A percentile compares a stretch with the other conserved stretches of the same genome.
Conservation (phyloP, 352 stramenopile species). For the Globisporangium abappressorium region DNA sequence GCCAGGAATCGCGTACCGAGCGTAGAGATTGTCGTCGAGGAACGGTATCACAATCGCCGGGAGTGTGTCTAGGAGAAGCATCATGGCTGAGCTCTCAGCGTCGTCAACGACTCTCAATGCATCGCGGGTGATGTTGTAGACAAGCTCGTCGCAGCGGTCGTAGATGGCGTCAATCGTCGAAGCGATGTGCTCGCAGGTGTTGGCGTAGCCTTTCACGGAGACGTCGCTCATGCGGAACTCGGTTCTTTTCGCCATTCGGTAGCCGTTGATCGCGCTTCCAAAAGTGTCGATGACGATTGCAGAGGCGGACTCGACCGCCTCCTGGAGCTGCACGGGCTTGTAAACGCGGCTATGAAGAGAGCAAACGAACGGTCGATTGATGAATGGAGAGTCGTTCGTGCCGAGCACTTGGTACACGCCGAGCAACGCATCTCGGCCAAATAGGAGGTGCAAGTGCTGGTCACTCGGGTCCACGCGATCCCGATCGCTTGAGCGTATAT, state of each 20-base stretch:
- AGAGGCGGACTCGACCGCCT: too few species aligned
- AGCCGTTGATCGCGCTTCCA: too few species aligned
- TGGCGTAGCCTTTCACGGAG: too few species aligned
- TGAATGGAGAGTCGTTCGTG: constrained; percentile 38
- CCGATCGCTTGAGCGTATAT: not conserved
- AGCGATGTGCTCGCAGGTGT: too few species aligned
- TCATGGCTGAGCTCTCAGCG: not conserved
- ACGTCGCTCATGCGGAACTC: too few species aligned
- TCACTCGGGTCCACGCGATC: constrained; percentile 1
- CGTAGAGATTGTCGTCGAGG: constrained; percentile 26
- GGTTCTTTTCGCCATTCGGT: too few species aligned
- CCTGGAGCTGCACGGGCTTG: constrained; percentile 13
- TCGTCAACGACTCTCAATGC: too few species aligned
- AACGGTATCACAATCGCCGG: constrained; percentile 43
- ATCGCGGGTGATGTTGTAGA: too few species aligned
- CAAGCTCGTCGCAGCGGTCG: too few species aligned
- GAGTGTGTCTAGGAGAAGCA: constrained; percentile 22
- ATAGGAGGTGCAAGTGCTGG: not conserved
- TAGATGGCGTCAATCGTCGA: too few species aligned
- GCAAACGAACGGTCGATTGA: constrained; percentile 37
- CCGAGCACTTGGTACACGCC: constrained; percentile 23
- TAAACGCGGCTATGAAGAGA: constrained; percentile 21
- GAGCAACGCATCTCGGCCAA: constrained; percentile 10
- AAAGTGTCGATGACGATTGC: too few species aligned
- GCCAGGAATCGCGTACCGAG: constrained; percentile 28